Base-by-base conservation (phyloP, 345 rosid genomes). In the Psidium guajava region DNA sequence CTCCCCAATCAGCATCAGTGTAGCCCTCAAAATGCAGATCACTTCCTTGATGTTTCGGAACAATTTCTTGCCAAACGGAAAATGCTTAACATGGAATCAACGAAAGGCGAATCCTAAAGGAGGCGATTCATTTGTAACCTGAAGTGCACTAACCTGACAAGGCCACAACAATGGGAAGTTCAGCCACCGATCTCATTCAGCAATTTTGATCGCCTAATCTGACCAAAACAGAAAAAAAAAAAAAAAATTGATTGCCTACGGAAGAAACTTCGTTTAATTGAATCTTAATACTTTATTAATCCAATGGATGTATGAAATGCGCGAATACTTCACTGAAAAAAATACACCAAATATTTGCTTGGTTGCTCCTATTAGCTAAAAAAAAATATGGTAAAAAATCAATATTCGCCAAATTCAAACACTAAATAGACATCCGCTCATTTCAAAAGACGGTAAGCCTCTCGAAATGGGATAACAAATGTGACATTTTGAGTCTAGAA, bases 161-260 rank as follows among this genome's bases (percentile, higher is more conserved):
- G 94, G 89, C 99, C 98, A 89, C 98, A 89, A 94, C 88, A 54
- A 97, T 89, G 88, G 99, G 98, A 88, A 97, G 94, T 90, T 91
- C 93, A 44, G 92, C 96, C 91, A 95, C 98, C 88, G 99, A 97
- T 93, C 94, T 95, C 99, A 44, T 97, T 90, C 92, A 93, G 84
- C 87, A 87, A 89, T 83, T 50, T 54, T 44, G 47, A 44, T 44
- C 6, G 47, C 47, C 47, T 44, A 44, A 44, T 44, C 47, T 6
- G 47, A 44, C 14, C n/a, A 51, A 58, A 28, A 82, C 36, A 36
- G 36, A 3, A 2, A 82, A 82, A 82, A 47, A 14, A 8, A 16
- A 59, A 18, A 59, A 4, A 28, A 7, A 42, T 61, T 61, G 36
- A 28, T 61, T 28, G 21, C 74, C 42, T 15, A 15, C 15, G 74